These are phyloP conservation scores for Verticillium zaregamsianum DNA, from an alignment of 2,329 filamentous ascomycete species.

Conservation along the genomic window DNA sequence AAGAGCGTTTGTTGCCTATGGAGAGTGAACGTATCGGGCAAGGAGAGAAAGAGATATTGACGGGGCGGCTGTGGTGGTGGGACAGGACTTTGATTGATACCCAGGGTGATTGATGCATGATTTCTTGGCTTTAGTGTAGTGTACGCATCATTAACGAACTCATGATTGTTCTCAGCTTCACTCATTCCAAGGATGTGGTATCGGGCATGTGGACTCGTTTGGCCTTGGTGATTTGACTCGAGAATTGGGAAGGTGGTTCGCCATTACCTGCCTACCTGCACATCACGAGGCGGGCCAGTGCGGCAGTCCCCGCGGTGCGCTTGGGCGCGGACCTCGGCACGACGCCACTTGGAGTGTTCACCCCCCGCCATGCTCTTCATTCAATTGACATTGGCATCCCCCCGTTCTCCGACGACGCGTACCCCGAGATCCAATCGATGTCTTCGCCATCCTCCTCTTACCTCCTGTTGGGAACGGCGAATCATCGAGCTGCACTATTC, in stretches of 20 bases:
- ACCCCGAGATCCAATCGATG: not conserved
- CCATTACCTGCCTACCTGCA: not conserved
- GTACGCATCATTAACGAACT: not conserved
- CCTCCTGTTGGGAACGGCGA: not conserved
- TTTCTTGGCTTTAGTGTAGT: not conserved
- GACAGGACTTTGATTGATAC: not conserved
- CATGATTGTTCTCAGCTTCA: not conserved
- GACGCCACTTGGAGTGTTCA: not conserved
- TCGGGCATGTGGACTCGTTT: not conserved
- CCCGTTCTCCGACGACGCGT: not conserved
- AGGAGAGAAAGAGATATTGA: conserved; percentile 45
- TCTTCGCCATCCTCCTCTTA: not conserved
- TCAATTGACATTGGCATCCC: not conserved
- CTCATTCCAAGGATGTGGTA: not conserved
- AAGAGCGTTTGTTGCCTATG: conserved; percentile 82
- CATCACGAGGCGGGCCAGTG: too few relatives aligned
- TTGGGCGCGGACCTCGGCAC: not conserved
- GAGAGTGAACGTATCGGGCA: conserved; percentile 51
- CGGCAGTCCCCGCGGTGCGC: not conserved
- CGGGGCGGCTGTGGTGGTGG: not conserved
- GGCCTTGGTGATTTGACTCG: not conserved
- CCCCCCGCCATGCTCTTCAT: not conserved
- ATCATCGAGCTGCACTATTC: not conserved
- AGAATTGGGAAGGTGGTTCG: not conserved
- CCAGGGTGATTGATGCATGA: not conserved